phyloP scores from a whole-genome alignment of 2,329 filamentous ascomycete species.

The Talaromyces sp. region DNA sequence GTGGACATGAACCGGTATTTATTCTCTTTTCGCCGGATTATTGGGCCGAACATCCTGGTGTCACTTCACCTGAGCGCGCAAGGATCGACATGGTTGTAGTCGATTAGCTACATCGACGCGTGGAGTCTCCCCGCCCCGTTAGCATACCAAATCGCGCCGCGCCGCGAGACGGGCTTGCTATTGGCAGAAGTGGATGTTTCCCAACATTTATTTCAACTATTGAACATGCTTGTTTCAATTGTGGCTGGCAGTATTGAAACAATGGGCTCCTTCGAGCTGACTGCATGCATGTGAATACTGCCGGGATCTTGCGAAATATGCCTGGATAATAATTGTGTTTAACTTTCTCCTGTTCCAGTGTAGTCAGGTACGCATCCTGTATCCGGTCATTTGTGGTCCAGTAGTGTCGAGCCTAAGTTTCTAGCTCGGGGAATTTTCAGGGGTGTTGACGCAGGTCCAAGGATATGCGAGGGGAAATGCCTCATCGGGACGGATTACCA shows the following conservation, averaged over 20 bases:
- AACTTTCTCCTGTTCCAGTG: neutral
- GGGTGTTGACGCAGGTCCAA: neutral
- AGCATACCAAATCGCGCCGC: slow-evolving; percentile 5
- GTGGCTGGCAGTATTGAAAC: neutral
- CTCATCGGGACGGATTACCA: neutral
- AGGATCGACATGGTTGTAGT: slow-evolving; percentile 1
- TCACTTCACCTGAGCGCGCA: neutral
- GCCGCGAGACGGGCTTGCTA: neutral
- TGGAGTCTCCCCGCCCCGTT: slow-evolving; percentile 1
- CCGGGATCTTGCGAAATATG: neutral
- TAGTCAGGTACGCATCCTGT: neutral
- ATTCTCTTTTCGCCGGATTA: neutral
- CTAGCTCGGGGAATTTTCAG: neutral
- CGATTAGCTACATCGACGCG: neutral
- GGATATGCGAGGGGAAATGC: neutral
- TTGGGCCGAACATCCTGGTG: neutral
- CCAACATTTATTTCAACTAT: neutral
- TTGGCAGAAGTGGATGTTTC: neutral
- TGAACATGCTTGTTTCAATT: neutral
- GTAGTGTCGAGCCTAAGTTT: neutral
- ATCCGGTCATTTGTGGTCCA: neutral
- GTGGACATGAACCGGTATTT: neutral
- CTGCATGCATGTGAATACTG: neutral
- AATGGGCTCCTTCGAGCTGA: neutral
- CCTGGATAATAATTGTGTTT: neutral